Evolutionary conservation across 108 stramenopile species (phyloP), one percentile per base, ranked within the genome.

Genomic region (Aurantiochytrium sp.): DNA sequence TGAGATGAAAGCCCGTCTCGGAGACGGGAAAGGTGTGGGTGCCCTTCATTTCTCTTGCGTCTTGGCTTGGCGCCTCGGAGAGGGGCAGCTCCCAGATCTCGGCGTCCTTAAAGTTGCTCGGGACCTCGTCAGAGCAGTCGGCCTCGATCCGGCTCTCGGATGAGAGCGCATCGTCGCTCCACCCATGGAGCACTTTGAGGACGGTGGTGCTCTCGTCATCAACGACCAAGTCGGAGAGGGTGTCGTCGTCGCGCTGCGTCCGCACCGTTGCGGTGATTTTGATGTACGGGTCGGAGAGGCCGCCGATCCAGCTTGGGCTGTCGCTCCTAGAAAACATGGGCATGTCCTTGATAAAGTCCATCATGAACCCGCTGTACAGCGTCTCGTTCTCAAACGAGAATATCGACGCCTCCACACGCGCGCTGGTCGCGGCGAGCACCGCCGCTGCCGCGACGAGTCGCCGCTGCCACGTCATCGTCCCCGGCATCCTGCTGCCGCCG

Each of bases 221-320:
- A 10, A 34, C 59, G 59, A 65, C 15, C 6, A 65, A 19, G 12
- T 30, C 39, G 6, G 50, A 6, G 24, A 48, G 73, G n/a, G 36
- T n/a, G 30, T 48, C 45, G 10, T 81, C 73, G 27, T 37, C 1
- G 30, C 24, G 19, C 6, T 6, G 21, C 10, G 73, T 12, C 21
- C 45, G 39, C 39, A 81, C 42, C 36, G 73, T 81, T 17, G 12
- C 36, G 0, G 73, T 27, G 73, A 81, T 24, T 27, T 41, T 48
- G 30, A 81, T 81, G 73, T 39, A 42, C 12, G 73, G 73, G 73
- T 81, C 73, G 0, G 4, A 2, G 27, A 81, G 73, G 42, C 73
- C 73, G 21, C 73, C 73, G 73, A 81, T 81, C 73, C 73, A 81
- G 6, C 24, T 30, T 24, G 73, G 73, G 73, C 73, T 81, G 27